Conservation (phyloP, 2,329 filamentous ascomycete species). For the Fusarium dlaminii region DNA sequence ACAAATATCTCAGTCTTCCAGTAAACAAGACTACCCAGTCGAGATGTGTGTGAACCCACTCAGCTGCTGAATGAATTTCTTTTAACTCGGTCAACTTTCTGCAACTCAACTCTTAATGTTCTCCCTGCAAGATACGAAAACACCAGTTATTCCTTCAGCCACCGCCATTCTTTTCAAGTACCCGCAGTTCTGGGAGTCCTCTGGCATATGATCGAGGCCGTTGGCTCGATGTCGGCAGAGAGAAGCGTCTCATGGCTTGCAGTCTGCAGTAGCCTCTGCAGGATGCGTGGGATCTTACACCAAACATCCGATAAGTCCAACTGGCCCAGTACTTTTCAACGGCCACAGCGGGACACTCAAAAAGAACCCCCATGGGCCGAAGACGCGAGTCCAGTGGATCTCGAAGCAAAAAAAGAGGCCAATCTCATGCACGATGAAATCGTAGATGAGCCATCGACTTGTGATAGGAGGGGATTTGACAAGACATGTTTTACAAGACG, state of each 20-base stretch:
- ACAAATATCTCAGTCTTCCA: background rate
- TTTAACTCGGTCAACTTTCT: conserved; percentile 29
- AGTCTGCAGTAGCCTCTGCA: conserved; percentile 23
- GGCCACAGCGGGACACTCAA: background rate
- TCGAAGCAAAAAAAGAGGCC: conserved; percentile 8
- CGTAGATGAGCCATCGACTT: conserved; percentile 7
- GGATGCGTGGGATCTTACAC: conserved; percentile 35
- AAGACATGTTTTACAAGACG: conserved; percentile 20
- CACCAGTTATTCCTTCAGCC: conserved; percentile 5
- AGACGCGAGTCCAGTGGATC: conserved; percentile 27
- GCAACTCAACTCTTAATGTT: conserved; percentile 13
- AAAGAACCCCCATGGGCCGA: conserved; percentile 9
- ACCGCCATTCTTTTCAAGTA: conserved; percentile 13
- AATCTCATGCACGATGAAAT: conserved; percentile 37
- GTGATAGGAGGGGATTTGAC: conserved; percentile 34
- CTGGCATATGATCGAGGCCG: conserved; percentile 15
- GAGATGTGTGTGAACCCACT: conserved; percentile 4
- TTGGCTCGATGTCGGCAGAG: conserved; percentile 30
- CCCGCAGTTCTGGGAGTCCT: conserved; percentile 5
- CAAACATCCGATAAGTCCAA: conserved; percentile 30
- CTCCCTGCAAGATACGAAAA: background rate
- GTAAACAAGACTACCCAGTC: conserved; percentile 1
- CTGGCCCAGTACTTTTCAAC: conserved; percentile 30
- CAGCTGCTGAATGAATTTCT: conserved; percentile 16
- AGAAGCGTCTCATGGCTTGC: conserved; percentile 35